These are phyloP conservation scores for Emericellopsis cladophorae DNA, from an alignment of 2,329 filamentous ascomycete genomes.

Conservation along the genomic window DNA sequence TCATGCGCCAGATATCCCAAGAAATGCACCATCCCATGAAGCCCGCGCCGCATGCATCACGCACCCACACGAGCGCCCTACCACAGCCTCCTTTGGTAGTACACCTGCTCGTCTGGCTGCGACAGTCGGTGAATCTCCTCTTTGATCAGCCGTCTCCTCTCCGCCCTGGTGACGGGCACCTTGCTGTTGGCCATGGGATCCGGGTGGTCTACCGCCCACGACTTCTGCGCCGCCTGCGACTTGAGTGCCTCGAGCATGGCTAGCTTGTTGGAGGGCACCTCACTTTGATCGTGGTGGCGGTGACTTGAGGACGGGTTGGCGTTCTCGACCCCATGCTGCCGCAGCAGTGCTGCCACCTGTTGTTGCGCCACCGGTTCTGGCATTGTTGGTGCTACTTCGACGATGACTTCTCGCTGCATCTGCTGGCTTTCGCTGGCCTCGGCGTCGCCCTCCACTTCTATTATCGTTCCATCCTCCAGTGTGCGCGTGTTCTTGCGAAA, in stretches of 20 bases:
- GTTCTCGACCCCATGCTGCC: too few species aligned
- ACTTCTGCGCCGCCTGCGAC: slow-evolving; percentile 16
- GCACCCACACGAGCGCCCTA: slow-evolving; percentile 11
- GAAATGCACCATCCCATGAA: too few species aligned
- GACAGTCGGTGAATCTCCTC: slow-evolving; percentile 39
- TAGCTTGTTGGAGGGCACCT: slow-evolving; percentile 12
- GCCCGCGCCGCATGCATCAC: too few species aligned
- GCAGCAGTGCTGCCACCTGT: too few species aligned
- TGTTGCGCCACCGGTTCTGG: slow-evolving; percentile 9
- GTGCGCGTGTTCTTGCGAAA: slow-evolving; percentile 30
- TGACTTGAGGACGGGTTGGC: too few species aligned
- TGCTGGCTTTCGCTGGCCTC: too few species aligned
- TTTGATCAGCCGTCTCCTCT: slow-evolving; percentile 44
- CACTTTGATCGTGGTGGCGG: slow-evolving; percentile 7
- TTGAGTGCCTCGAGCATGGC: slow-evolving; percentile 18
- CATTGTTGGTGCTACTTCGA: slow-evolving; percentile 16
- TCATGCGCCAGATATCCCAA: too few species aligned
- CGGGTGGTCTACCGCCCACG: slow-evolving; percentile 19
- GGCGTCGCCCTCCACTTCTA: slow-evolving; percentile 18
- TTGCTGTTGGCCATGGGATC: slow-evolving; percentile 23
- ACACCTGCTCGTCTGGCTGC: slow-evolving; percentile 29
- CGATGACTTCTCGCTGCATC: slow-evolving; percentile 5
- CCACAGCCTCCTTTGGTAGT: slow-evolving; percentile 43
- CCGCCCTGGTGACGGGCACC: slow-evolving; percentile 36
- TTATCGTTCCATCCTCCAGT: slow-evolving; percentile 31